Base-by-base conservation (phyloP, 441 rosid species). In the Manihot esculenta region DNA sequence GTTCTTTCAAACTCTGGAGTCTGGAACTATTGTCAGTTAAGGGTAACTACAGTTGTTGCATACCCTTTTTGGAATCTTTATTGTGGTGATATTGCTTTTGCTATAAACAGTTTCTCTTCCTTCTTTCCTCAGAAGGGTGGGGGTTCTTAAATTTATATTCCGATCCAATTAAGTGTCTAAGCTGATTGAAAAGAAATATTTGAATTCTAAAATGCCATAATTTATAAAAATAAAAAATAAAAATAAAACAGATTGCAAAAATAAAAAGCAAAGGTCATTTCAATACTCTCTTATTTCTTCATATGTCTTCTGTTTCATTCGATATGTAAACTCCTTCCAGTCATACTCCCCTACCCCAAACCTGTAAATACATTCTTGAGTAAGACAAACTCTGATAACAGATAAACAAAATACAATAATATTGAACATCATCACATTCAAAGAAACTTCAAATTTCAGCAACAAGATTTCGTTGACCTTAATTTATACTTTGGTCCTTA, bases 321-420 rank as follows among this genome's bases (percentile, higher is more conserved):
- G 98, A 70, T 89, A 50, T 24, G 80, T 73, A 73, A 93, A 93
- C 83, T 93, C 98, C 83, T 82, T 92, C 94, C 96, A 96, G 76
- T 96, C 97, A 68, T 76, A 92, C 10, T 93, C 91, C 64, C 98
- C 98, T 18, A 89, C 84, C 64, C 99, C 99, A 80, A 90, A 93
- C 83, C 99, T 96, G 85, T 57, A 86, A 63, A 23, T 18, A 59
- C 76, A 68, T 41, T 47, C 33, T 41, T 56, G 66, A 27, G 64
- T 72, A 63, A 78, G 81, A 69, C 42, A 68, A 61, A 69, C 42
- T 35, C 41, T 35, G 66, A 72, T 47, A 42, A 33, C 18, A 10
- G 23, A 51, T 7, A 44, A 69, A 38, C 33, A 30, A 67, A 55
- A 63, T 9, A 69, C 20, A 64, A 66, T 38, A 69, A 68, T 42